Evolutionary conservation across 495 filamentous ascomycete species (phyloP), one percentile per base, ranked within the genome.

Genomic region (Echria macrotheca): DNA sequence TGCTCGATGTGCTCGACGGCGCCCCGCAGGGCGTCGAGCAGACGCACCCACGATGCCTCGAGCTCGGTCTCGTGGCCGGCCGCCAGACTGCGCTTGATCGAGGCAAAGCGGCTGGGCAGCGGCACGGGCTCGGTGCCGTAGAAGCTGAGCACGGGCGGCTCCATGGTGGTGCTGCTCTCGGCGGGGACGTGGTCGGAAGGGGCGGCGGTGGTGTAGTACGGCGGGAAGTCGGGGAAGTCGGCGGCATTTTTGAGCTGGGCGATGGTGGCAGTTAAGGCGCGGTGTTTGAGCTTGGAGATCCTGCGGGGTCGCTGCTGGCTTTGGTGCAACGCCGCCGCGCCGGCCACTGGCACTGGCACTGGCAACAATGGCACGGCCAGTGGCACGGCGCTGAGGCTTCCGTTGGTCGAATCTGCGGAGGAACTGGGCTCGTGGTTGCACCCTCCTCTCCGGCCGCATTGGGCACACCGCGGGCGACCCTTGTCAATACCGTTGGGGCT

Each of bases 81-180:
- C 26, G 86, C 82, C 12, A 93, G 71, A 5, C 67, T 68, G 23
- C 65, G 65, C 61, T 95, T 96, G 21, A 95, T 69, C 33, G 83
- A 74, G 25, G 81, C 82, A 56, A 91, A 96, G n/a, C 90, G 79
- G 33, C 78, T 66, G 4, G 86, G 84, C 4, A 96, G 72, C n/a
- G 87, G 85, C 37, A 83, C 72, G 8, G 86, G 81, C 52, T 83
- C 71, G 23, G 80, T 78, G 53, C 88, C 87, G 40, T 52, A 87
- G 78, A 67, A 96, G 78, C 55, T 91, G 74, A 68, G 80, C 78
- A 53, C 86, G 80, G 62, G 94, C 81, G 69, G 93, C 79, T 58
- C 90, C 89, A 72, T 77, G 62, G 55, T 66, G 49, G 43, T 50
- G 32, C 42, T 44, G 37, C 12, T 11, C 43, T 23, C 29, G 38